These are phyloP conservation scores for Aspergillus phoenicis DNA, from an alignment of 2,329 filamentous ascomycete genomes.

Conservation along the genomic window DNA sequence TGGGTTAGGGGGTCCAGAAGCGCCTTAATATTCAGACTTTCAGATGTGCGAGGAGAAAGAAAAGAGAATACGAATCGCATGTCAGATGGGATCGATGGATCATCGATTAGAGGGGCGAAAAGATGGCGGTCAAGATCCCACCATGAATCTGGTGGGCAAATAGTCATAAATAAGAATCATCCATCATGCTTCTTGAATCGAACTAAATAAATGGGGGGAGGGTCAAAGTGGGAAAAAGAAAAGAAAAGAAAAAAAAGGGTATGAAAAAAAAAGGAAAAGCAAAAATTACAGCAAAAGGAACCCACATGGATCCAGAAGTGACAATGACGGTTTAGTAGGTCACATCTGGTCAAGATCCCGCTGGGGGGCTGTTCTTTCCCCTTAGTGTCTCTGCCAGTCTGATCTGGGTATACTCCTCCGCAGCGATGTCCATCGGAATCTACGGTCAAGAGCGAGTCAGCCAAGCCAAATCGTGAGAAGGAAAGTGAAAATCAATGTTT, in stretches of 20 bases:
- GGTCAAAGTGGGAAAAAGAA: slow-evolving; percentile 5
- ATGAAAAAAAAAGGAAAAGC: slow-evolving; percentile 5
- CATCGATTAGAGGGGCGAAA: neutral
- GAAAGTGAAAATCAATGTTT: neutral
- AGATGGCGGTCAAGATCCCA: slow-evolving; percentile 1
- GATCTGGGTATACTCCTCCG: neutral
- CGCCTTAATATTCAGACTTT: slow-evolving; percentile 2
- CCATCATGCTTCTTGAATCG: neutral
- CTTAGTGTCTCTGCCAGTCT: neutral
- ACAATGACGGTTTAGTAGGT: neutral
- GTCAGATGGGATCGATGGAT: slow-evolving; percentile 10
- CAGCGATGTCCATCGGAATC: neutral
- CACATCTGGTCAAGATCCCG: neutral
- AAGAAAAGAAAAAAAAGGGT: neutral
- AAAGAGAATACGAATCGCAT: neutral
- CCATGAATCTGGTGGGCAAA: neutral
- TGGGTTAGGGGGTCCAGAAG: neutral
- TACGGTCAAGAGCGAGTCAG: neutral
- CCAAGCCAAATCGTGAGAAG: neutral
- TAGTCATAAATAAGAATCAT: neutral
- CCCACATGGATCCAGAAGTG: slow-evolving; percentile 2
- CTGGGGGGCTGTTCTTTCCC: neutral
- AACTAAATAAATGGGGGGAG: neutral
- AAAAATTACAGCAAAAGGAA: neutral
- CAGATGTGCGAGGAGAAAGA: neutral